Base-by-base conservation (phyloP, 495 filamentous ascomycete genomes). In the Amorphotheca resinae region DNA sequence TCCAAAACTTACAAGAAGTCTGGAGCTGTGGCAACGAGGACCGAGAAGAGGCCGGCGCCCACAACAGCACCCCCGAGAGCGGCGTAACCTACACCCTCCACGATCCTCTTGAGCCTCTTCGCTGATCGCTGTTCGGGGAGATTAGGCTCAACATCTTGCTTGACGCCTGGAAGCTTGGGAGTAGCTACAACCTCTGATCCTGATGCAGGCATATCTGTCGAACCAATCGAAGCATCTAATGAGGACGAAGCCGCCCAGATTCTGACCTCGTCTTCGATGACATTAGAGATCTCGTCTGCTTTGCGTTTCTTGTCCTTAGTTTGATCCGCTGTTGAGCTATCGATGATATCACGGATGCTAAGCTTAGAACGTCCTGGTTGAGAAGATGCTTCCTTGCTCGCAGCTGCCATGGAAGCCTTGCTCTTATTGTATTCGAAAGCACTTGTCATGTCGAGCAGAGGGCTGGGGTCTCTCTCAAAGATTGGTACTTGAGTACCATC, bases 21-120 rank as follows among this genome's bases (percentile, higher is more conserved):
- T 2, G 65, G 65, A 9, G 65, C 65, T 1, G 65, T 66, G 31
- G 60, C 61, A 18, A 67, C 56, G 21, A 68, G 50, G 4, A 55
- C 55, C 3, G 53, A 53, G 31, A 68, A 51, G 2, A 68, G 50
- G 51, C 59, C 58, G 12, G 44, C 51, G 20, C 64, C 64, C 15
- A 64, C 65, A 1, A 66, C 58, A 15, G 44, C 51, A 22, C 64
- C 64, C 15, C 65, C 65, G 1, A 66, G 53, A 5, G 63, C 61
- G 4, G 54, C 62, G 32, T 61, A 67, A 6, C 56, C 63, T 6
- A 60, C 53, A 22, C 49, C 54, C 45, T 68, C 64, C 2, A 59
- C 54, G 37, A 66, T 37, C 22, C 46, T 52, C 46, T 49, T 53
- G 34, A 67, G 31, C 43, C 51, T 52, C 57, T 64, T 66, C 11